Evolutionary conservation across 352 stramenopile genomes (phyloP), one percentile per base, ranked within the genome.

Genomic region (Phytophthora sojae): DNA sequence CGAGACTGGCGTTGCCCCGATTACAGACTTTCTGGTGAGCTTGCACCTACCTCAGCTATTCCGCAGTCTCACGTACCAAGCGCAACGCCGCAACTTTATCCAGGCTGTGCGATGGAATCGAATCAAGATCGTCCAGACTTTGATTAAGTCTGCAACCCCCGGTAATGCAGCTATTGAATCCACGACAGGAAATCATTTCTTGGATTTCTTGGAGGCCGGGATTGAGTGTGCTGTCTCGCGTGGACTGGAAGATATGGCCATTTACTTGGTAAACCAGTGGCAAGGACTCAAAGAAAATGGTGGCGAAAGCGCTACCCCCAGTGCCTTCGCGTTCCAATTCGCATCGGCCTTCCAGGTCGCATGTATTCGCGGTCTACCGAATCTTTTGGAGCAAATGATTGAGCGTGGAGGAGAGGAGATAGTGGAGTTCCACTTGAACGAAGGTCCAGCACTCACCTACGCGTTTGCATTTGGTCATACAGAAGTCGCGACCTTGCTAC

Each of bases 271-370:
- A 3, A 74, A 51, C 2, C 64, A 89, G 3, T 92, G 85, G 83
- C 63, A 82, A 29, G 75, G 76, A 1, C 75, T 80, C 45, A 85
- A 82, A 49, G 80, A 84, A 63, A 83, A 79, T 57, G 70, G 58
- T 1, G 29, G 49, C 8, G 75, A 57, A 14, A 70, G 57, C 4
- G 70, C 50, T 12, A 80, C 83, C 49, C 59, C 77, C 0, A 80
- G 66, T 49, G 73, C 79, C 5, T 92, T 92, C 69, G 80, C 83
- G 2, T 91, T 92, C 42, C 86, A 92, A 61, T 94, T 92, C 54
- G 83, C 84, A 6, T 64, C 78, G 49, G 81, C 76, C 12, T 86
- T 92, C 39, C 86, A 92, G 53, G 52, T 88, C 6, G 84, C 84
- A 32, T 92, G 84, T 35, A 91, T 94, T 54, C 84, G 81, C 21